These are phyloP conservation scores for Galeopsis tetrahit DNA, from an alignment of 257 asterid species.

Conservation along the genomic window DNA sequence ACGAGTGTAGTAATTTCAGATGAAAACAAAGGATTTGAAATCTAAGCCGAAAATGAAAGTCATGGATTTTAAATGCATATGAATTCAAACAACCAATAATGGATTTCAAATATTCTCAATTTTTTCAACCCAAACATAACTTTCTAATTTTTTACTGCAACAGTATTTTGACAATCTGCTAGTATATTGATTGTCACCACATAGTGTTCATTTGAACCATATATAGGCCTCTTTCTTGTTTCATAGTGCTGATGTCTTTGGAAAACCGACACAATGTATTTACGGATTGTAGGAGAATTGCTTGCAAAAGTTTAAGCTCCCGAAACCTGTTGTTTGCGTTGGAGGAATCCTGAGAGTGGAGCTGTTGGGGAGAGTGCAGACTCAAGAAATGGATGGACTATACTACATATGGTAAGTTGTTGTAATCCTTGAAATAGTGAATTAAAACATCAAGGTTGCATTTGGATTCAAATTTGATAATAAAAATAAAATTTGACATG, in stretches of 20 bases:
- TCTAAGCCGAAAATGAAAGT: not conserved
- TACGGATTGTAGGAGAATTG: slow-evolving; percentile 56
- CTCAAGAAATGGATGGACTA: slow-evolving; percentile 68
- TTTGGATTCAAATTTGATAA: no score
- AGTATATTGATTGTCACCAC: not conserved
- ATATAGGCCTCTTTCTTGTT: not conserved
- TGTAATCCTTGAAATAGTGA: slow-evolving; percentile 1
- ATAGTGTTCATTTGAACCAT: not conserved
- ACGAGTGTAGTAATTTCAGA: not conserved
- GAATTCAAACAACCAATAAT: not conserved
- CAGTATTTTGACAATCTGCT: not conserved
- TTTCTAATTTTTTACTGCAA: no score
- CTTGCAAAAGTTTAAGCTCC: slow-evolving; percentile 77
- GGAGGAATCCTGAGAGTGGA: slow-evolving; percentile 83
- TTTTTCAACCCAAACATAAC: not conserved
- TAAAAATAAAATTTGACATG: not conserved
- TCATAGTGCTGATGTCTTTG: not conserved
- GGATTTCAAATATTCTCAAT: not conserved
- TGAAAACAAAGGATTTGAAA: not conserved
- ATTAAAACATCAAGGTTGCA: no score
- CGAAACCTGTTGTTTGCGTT: slow-evolving; percentile 67
- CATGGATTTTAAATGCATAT: not conserved
- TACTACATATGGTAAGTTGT: slow-evolving; percentile 75
- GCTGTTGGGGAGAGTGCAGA: slow-evolving; percentile 83
- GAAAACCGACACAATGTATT: slow-evolving; percentile 16